These are phyloP conservation scores for Aspergillus hancockii DNA, from an alignment of 495 filamentous ascomycete genomes.

Conservation along the genomic window DNA sequence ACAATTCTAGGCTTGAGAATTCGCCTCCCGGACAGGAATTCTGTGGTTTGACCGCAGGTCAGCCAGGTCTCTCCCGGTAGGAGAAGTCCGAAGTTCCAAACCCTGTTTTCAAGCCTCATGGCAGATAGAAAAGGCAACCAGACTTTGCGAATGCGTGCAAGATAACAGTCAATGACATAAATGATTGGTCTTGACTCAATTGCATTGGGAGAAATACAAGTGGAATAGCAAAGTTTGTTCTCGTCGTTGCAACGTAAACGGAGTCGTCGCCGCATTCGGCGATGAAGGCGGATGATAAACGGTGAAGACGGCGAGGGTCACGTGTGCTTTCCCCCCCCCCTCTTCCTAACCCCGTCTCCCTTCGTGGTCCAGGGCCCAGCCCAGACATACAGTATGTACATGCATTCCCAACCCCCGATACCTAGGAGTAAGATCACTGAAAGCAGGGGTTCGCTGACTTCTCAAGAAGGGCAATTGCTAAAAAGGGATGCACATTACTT, in stretches of 20 bases:
- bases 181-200: not conserved
- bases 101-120: not conserved
- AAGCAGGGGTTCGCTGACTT: not conserved
- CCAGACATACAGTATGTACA: no score
- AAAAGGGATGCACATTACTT: not conserved
- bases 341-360: not conserved
- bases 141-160: not conserved
- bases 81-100: not conserved
- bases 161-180: not conserved
- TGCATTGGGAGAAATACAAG: not conserved
- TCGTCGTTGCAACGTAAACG: not conserved
- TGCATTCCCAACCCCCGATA: no score
- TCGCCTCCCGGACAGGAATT: not conserved
- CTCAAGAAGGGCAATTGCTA: not conserved
- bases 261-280: slow-evolving; percentile 3
- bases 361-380: not conserved
- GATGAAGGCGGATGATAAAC: not conserved
- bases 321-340: no score
- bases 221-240: slow-evolving; percentile 1
- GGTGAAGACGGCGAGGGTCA: not conserved
- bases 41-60: not conserved
- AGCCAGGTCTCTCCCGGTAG: not conserved
- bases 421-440: no score
- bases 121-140: not conserved
- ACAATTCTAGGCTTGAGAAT: slow-evolving; percentile 10